Evolutionary conservation across 176 grass and related monocot genomes (phyloP).

Genomic region (Tillandsia fasciculata): DNA sequence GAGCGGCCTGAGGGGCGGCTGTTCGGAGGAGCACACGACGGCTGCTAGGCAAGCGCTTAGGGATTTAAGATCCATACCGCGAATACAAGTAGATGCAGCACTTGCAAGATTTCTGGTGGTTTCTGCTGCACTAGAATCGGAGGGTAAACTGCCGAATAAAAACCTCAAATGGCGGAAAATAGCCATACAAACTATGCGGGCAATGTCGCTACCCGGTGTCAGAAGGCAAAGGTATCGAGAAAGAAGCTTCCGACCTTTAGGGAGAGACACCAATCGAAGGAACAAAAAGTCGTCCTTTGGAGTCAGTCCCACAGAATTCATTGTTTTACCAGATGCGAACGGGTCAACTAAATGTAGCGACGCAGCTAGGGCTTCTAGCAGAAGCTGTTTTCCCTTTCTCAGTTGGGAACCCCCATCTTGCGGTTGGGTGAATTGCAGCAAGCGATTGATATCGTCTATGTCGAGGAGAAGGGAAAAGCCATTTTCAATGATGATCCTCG

Average conservation of each 20-base stretch:
- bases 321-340: conserved; percentile 36
- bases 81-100: conserved; percentile 36
- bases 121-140: conserved; percentile 33
- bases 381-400: conserved; percentile 48
- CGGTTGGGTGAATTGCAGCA: conserved; percentile 54
- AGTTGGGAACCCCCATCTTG: conserved; percentile 68
- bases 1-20: conserved; percentile 66
- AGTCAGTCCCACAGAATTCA: conserved; percentile 14
- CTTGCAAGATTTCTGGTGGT: conserved; percentile 36
- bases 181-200: conserved; percentile 65
- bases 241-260: conserved; percentile 69
- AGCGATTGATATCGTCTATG: conserved; percentile 69
- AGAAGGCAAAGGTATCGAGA: conserved; percentile 52
- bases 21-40: conserved; percentile 62
- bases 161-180: conserved; percentile 62
- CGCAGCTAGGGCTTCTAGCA: conserved; percentile 52
- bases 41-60: conserved; percentile 85
- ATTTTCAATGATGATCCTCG: conserved; percentile 77
- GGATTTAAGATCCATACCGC: conserved; percentile 49
- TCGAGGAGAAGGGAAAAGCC: conserved; percentile 64
- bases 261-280: conserved; percentile 62
- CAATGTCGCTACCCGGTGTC: conserved; percentile 32
- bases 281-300: conserved; percentile 64
- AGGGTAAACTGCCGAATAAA: conserved; percentile 49
- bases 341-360: conserved; percentile 79